These are phyloP conservation scores for Xerocomellus chrysenteron DNA, from an alignment of 768 basidiomycete genomes.

Conservation along the genomic window DNA sequence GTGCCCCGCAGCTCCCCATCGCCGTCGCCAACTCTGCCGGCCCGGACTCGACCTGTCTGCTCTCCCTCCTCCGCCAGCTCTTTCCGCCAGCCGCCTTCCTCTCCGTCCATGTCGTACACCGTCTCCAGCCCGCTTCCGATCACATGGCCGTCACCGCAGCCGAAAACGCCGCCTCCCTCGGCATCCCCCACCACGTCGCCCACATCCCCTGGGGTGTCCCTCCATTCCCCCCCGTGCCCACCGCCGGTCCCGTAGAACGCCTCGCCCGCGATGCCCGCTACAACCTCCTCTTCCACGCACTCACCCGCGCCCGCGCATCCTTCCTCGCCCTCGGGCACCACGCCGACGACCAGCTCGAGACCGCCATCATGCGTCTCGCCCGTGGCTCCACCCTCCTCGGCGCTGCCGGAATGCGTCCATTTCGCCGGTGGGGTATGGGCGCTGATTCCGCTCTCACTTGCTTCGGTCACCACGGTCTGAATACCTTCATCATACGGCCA, in stretches of 20 bases:
- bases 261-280: conserved; percentile 62
- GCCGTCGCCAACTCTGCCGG: conserved; percentile 82
- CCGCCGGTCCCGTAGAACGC: conserved; percentile 48
- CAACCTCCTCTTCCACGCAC: conserved; percentile 45
- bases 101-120: conserved; percentile 70
- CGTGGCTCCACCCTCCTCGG: conserved; percentile 56
- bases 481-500: conserved; percentile 70
- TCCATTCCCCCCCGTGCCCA: conserved; percentile 52
- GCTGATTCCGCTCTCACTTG: conserved; percentile 35
- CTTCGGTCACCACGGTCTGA: conserved; percentile 58
- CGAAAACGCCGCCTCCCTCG: conserved; percentile 39
- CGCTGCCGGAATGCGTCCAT: conserved; percentile 63
- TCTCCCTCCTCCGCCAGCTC: conserved; percentile 60
- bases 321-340: conserved; percentile 73
- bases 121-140: conserved; percentile 57
- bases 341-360: conserved; percentile 83
- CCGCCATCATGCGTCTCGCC: conserved; percentile 66
- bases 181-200: conserved; percentile 46
- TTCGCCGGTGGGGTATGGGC: conserved; percentile 83
- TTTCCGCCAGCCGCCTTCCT: conserved; percentile 35
- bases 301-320: conserved; percentile 39
- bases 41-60: conserved; percentile 76
- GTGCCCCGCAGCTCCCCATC: conserved; percentile 7
- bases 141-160: conserved; percentile 54
- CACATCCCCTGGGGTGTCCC: conserved; percentile 57